Percentiles rank a stretch among this genome's conserved stretches.
These are phyloP conservation scores for Populus tomentosa DNA, from an alignment of 441 rosid genomes.

Conservation along the genomic window DNA sequence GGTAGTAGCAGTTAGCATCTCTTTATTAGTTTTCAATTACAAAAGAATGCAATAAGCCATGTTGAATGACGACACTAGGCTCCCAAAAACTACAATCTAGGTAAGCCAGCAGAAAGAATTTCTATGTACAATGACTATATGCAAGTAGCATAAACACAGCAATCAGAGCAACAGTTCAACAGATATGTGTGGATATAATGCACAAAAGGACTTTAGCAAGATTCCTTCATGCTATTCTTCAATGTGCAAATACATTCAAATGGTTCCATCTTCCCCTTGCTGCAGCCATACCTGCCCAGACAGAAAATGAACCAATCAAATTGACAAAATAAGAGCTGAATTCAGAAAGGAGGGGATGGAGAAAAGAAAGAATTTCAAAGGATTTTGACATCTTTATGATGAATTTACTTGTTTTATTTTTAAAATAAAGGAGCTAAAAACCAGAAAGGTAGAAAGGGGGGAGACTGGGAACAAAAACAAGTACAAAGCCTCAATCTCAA, in stretches of 20 bases:
- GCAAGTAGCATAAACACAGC: slow-evolving; percentile 24
- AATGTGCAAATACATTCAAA: slow-evolving; percentile 52
- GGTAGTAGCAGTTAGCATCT: slow-evolving; percentile 19
- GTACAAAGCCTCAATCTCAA: not conserved
- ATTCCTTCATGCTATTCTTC: slow-evolving; percentile 38
- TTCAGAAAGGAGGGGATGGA: slow-evolving; percentile 20
- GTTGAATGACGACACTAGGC: not conserved
- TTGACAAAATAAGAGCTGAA: slow-evolving; percentile 34
- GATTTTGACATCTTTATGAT: not conserved
- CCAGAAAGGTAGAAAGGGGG: not conserved
- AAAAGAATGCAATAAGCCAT: slow-evolving; percentile 18
- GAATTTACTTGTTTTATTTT: not conserved
- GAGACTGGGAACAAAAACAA: not conserved
- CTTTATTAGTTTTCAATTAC: slow-evolving; percentile 11
- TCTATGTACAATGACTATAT: slow-evolving; percentile 28
- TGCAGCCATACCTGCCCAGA: slow-evolving; percentile 55
- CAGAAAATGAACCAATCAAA: slow-evolving; percentile 64
- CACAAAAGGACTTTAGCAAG: slow-evolving; percentile 35
- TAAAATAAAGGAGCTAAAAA: not conserved
- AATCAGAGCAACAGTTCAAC: slow-evolving; percentile 22
- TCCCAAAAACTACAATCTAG: slow-evolving; percentile 5
- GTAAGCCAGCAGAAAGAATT: slow-evolving; percentile 11
- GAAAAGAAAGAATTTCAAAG: not conserved
- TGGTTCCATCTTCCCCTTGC: slow-evolving; percentile 61
- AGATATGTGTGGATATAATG: slow-evolving; percentile 26